Conservation (phyloP, 768 basidiomycete species). For the Trichaptum fuscoviolaceum region DNA sequence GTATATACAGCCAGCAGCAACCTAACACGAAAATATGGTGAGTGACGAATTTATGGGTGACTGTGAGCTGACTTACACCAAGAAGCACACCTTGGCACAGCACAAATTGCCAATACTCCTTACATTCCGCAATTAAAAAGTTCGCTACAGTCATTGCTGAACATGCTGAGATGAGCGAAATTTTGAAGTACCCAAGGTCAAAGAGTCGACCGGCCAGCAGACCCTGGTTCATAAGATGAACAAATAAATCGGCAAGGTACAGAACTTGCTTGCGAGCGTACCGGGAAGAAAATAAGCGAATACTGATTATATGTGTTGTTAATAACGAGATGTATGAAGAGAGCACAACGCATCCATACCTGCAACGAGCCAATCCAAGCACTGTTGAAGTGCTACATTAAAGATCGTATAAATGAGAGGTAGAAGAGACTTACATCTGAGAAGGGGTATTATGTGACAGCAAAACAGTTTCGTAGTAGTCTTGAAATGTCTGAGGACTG, state of each 20-base stretch:
- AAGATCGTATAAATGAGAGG: background rate
- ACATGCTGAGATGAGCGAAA: slow-evolving; percentile 14
- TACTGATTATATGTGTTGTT: slow-evolving; percentile 13
- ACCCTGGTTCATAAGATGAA: slow-evolving; percentile 11
- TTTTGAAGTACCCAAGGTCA: slow-evolving; percentile 19
- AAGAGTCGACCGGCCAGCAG: slow-evolving; percentile 20
- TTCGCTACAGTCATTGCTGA: slow-evolving; percentile 11
- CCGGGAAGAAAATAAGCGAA: slow-evolving; percentile 19
- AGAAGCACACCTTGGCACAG: slow-evolving; percentile 22
- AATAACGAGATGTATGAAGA: slow-evolving; percentile 4
- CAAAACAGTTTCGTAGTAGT: slow-evolving; percentile 5
- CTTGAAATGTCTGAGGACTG: slow-evolving; percentile 11
- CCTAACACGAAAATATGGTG: slow-evolving; percentile 9
- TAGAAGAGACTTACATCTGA: slow-evolving; percentile 7
- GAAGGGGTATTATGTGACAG: slow-evolving; percentile 2
- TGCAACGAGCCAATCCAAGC: slow-evolving; percentile 15
- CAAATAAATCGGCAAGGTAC: background rate
- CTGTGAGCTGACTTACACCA: slow-evolving; percentile 15
- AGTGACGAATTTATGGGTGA: background rate
- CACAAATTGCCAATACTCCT: slow-evolving; percentile 23
- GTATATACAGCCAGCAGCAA: slow-evolving; percentile 21
- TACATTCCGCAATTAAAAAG: slow-evolving; percentile 25
- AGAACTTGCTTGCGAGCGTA: background rate
- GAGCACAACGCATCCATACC: slow-evolving; percentile 11
- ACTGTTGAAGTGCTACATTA: slow-evolving; percentile 6